A percentile compares a stretch with the other conserved stretches of the same genome.
Conservation (phyloP, 306 rosid genomes). For the Chamaecrista fasciculata region DNA sequence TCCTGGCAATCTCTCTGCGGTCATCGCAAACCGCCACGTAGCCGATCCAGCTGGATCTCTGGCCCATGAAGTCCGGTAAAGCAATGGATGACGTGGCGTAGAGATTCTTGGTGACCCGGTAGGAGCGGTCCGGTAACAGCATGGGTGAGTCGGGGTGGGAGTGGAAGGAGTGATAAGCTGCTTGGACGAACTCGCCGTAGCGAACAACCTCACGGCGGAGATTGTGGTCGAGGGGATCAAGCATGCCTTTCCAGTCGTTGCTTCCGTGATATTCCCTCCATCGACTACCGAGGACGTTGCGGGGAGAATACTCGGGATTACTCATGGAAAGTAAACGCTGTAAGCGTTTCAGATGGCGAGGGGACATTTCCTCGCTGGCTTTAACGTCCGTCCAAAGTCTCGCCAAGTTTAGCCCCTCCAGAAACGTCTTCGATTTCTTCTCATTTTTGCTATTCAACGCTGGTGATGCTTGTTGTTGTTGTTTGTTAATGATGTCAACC, state of each 20-base stretch:
- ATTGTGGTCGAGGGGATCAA: constrained; percentile 87
- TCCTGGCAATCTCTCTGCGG: constrained; percentile 56
- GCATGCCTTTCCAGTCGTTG: constrained; percentile 74
- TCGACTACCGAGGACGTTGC: constrained; percentile 52
- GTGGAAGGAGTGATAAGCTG: constrained; percentile 77
- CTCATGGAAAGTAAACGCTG: constrained; percentile 66
- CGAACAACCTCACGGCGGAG: constrained; percentile 90
- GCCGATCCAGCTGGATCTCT: constrained; percentile 93
- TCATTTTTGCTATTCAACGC: constrained; percentile 8
- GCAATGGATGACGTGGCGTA: constrained; percentile 87
- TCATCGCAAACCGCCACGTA: constrained; percentile 92
- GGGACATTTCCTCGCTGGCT: constrained; percentile 82
- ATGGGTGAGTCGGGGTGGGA: constrained; percentile 70
- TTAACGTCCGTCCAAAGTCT: constrained; percentile 63
- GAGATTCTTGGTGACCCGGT: constrained; percentile 72
- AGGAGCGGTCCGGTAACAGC: constrained; percentile 51
- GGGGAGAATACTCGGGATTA: constrained; percentile 70
- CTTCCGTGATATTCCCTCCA: constrained; percentile 88
- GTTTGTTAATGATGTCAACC: too few relatives aligned
- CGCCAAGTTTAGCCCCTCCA: constrained; percentile 55
- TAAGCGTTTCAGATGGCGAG: constrained; percentile 59
- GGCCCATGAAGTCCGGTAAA: constrained; percentile 91
- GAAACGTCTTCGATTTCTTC: constrained; percentile 42
- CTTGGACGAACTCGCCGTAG: constrained; percentile 83
- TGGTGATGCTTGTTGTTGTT: constrained; percentile 13